Base-by-base conservation (phyloP, 2,329 filamentous ascomycete species). In the Coniella vitis region DNA sequence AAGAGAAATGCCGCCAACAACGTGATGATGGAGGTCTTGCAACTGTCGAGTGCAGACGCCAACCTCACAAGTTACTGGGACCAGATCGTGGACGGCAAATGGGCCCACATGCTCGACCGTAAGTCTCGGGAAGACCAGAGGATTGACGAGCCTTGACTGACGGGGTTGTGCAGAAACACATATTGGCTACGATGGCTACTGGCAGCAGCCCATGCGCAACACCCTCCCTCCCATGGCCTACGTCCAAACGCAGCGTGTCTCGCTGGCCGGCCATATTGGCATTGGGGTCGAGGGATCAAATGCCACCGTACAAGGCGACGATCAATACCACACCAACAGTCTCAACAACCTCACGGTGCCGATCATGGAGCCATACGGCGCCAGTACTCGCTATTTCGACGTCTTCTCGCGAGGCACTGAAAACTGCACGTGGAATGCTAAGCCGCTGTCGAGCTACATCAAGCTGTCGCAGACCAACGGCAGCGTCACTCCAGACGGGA, bases 131-230 rank as follows among this genome's bases (percentile, higher is more conserved):
- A 16, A 16, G 25, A n/a, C 22, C 20, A 14, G 12, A 10, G 17
- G 9, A 5, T 19, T 8, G 25, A 16, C 12, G 17, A 25, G 7
- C 7, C 3, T n/a, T 45, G 4, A 32, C 5, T 36, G 25, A 25
- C 32, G 2, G 7, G 20, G 16, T 12, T 9, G 2, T 32, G 4
- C 32, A 67, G 66, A 78, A 67, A 76, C 74, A 0, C 76, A 79
- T 55, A 63, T 79, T 8, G 74, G 75, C 17, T 79, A 75, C 40
- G 67, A 76, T 45, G 71, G 69, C 41, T 72, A 73, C 61, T 78
- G 83, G 83, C 84, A 87, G 63, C 83, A 87, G 60, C 82, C 84
- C 1, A 86, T 86, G 83, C 71, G 82, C 31, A 84, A 87, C 59
- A 75, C 75, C 0, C 72, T 84, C 1, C 82, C 83, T 0, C 73